Percentiles rank a stretch among this genome's conserved stretches.
Conservation (phyloP, 495 filamentous ascomycete genomes). For the Parathielavia appendiculata region DNA sequence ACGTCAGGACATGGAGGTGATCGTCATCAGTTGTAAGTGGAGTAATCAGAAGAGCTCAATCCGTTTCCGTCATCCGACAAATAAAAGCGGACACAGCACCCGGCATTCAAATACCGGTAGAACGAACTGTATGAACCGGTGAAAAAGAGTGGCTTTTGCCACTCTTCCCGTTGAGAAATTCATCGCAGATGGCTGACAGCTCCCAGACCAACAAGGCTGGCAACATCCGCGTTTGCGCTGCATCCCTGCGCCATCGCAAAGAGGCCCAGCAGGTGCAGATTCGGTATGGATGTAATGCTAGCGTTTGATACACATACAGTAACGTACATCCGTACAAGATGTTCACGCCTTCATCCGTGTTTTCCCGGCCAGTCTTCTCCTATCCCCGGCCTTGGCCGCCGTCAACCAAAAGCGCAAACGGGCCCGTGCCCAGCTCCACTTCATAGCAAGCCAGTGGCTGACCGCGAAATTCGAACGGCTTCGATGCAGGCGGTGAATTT, state of each 20-base stretch:
- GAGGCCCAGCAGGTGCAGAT: neutral
- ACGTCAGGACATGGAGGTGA: neutral
- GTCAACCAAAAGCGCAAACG: conserved; percentile 2
- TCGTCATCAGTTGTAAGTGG: neutral
- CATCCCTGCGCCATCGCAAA: neutral
- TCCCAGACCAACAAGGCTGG: too few species aligned
- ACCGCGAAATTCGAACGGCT: conserved; percentile 31
- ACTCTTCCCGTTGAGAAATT: neutral
- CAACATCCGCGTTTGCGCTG: too few species aligned
- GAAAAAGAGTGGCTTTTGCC: neutral
- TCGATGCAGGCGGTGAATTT: conserved; percentile 45
- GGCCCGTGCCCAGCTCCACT: conserved; percentile 25
- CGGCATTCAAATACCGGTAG: too few species aligned
- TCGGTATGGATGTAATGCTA: too few species aligned
- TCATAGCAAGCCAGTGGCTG: conserved; percentile 16
- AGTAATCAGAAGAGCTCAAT: too few species aligned
- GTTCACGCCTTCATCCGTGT: too few species aligned
- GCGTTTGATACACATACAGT: neutral
- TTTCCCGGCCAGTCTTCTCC: neutral
- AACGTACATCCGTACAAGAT: too few species aligned
- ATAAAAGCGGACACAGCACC: too few species aligned
- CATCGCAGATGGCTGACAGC: too few species aligned
- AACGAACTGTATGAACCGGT: too few species aligned
- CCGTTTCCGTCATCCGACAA: too few species aligned
- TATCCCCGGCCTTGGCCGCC: neutral